Base-by-base conservation (phyloP, 495 filamentous ascomycete species). In the Podospora fimiseda region DNA sequence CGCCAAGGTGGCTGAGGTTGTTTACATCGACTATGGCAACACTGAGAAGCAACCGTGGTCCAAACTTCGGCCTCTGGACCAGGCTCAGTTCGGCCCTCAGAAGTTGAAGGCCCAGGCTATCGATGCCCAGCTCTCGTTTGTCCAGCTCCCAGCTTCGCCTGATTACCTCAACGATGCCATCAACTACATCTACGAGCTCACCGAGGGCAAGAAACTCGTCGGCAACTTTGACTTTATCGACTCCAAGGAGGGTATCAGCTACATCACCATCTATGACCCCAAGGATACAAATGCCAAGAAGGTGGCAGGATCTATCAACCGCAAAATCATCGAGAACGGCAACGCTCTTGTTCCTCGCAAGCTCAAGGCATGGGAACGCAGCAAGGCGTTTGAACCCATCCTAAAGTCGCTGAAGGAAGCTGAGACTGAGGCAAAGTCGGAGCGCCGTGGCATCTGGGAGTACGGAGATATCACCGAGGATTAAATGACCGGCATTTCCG, bases 21-120 rank as follows among this genome's bases (percentile, higher is more conserved):
- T 91, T 13, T 99, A 96, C 72, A 82, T 97, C 56, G 94, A 99
- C 71, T 99, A 92, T 68, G 94, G 94, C 54, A 97, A 99, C 77
- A 84, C 81, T 18, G 94, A 97, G 73, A 80, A 81, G 60, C 72
- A 92, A 33, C 83, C 90, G 2, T 97, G 90, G 89, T 81, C 82
- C 9, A 74, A 75, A 42, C 82, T 99, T 20, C 85, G 93, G 19
- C 80, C 91, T 22, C 77, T 97, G 23, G 77, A 78, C 44, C 82
- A 88, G 61, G 69, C 84, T 4, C 85, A 91, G 63, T 97, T 96
- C 77, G 78, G 76, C 11, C 69, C 78, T 14, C 81, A 87, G 67
- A 89, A 84, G 68, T 83, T 99, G 27, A 87, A 85, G 60, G 71
- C 88, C 0, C 94, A 99, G 71, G 92, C 94, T 9, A 68, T 83